Conservation (phyloP, 2,329 filamentous ascomycete genomes). For the Fusarium marasasianum region DNA sequence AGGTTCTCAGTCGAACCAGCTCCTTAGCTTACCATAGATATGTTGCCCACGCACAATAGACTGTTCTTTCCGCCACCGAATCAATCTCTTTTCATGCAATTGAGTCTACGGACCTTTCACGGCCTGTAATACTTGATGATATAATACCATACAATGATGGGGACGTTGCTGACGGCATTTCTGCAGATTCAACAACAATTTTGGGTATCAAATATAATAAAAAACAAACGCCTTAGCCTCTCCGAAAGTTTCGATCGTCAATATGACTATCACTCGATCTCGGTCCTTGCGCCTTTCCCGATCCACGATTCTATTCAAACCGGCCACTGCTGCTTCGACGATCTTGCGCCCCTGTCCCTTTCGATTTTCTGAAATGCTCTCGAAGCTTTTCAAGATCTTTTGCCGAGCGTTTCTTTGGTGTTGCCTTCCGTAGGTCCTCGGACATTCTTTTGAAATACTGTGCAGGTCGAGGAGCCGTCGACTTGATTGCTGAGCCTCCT, state of each 20-base stretch:
- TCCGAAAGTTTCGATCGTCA: background rate
- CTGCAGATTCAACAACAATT: background rate
- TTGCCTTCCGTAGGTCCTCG: conserved; percentile 18
- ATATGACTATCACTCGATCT: background rate
- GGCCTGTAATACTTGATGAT: background rate
- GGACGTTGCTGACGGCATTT: background rate
- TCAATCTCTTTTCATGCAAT: background rate
- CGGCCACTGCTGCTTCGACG: conserved; percentile 24
- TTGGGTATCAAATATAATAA: conserved; percentile 21
- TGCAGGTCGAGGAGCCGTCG: conserved; percentile 28
- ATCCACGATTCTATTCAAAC: background rate
- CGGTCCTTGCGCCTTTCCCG: background rate
- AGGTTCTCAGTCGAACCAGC: conserved; percentile 35
- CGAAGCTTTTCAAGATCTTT: conserved; percentile 40
- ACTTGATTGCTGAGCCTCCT: conserved; percentile 22
- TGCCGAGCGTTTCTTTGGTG: conserved; percentile 20
- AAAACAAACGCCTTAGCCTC: background rate
- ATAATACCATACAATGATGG: background rate
- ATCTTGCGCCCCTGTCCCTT: background rate
- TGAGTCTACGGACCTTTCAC: background rate
- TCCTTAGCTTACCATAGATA: conserved; percentile 42
- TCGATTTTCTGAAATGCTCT: conserved; percentile 42
- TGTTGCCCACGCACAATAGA: conserved; percentile 48
- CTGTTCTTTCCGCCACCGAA: conserved; percentile 38
- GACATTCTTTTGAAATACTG: conserved; percentile 37